Percentiles rank a stretch among this genome's conserved stretches.
phyloP scores from a whole-genome alignment of 768 basidiomycete species.

The Candolleomyces eurysporus region DNA sequence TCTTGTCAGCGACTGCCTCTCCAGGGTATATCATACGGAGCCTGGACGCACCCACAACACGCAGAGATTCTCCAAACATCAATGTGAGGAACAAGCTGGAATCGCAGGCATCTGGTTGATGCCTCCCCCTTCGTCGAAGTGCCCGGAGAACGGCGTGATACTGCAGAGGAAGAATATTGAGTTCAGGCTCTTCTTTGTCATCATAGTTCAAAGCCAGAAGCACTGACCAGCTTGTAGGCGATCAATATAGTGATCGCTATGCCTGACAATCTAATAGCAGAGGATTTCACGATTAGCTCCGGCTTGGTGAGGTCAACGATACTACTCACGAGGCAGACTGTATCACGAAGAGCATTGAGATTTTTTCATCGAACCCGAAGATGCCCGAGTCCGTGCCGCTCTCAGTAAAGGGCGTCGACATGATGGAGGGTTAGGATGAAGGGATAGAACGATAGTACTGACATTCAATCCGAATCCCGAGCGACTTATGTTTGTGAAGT shows the following conservation, averaged over 20 bases:
- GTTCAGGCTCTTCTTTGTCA: background rate
- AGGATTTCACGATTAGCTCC: background rate
- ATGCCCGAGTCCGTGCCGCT: background rate
- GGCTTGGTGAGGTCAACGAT: background rate
- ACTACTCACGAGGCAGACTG: background rate
- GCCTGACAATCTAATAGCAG: background rate
- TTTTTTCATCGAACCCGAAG: background rate
- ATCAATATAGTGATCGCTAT: background rate
- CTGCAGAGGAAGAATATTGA: background rate
- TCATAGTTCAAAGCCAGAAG: background rate
- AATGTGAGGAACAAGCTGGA: conserved; percentile 4
- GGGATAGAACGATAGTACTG: background rate
- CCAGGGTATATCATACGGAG: background rate
- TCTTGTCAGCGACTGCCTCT: background rate
- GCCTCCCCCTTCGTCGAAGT: background rate
- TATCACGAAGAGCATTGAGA: background rate
- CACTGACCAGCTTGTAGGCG: conserved; percentile 3
- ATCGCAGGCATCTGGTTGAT: conserved; percentile 2
- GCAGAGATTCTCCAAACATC: conserved; percentile 3
- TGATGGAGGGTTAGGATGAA: background rate
- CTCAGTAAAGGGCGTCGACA: background rate
- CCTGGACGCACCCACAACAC: background rate
- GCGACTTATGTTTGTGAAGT: background rate
- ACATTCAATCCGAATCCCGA: background rate
- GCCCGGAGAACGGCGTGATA: background rate